Conservation (phyloP, 176 grass and related monocot species). For the Oryza glumipatula region DNA sequence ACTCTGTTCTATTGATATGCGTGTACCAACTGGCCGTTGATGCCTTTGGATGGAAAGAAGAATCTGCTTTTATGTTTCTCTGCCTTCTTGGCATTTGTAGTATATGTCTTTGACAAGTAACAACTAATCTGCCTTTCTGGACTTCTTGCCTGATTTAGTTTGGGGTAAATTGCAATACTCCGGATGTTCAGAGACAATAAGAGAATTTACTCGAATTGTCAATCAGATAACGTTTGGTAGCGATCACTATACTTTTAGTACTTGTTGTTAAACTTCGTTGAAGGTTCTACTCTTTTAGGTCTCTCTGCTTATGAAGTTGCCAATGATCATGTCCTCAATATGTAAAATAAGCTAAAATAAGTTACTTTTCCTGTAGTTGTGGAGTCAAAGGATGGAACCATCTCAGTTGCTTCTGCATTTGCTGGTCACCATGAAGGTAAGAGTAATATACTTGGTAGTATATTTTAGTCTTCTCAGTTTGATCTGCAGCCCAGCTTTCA, state of each 20-base stretch:
- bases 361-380: slow-evolving; percentile 53
- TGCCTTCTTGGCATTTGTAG: background rate
- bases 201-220: background rate
- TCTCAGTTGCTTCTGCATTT: slow-evolving; percentile 92
- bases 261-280: background rate
- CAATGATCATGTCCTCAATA: background rate
- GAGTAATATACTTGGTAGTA: background rate
- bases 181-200: background rate
- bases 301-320: background rate
- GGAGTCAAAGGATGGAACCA: slow-evolving; percentile 74
- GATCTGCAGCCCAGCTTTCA: background rate
- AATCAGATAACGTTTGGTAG: background rate
- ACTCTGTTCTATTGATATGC: background rate
- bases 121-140: background rate
- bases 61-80: background rate
- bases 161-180: background rate
- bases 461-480: too few relatives aligned
- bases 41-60: background rate
- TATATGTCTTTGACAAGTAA: background rate
- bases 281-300: background rate
- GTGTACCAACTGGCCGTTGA: background rate
- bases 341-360: background rate
- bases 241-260: background rate
- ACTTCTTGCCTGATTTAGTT: background rate
- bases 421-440: slow-evolving; percentile 81